Percentiles rank a stretch among this genome's conserved stretches.
Conservation (phyloP, 2,329 filamentous ascomycete genomes). For the Xylaria sp. region DNA sequence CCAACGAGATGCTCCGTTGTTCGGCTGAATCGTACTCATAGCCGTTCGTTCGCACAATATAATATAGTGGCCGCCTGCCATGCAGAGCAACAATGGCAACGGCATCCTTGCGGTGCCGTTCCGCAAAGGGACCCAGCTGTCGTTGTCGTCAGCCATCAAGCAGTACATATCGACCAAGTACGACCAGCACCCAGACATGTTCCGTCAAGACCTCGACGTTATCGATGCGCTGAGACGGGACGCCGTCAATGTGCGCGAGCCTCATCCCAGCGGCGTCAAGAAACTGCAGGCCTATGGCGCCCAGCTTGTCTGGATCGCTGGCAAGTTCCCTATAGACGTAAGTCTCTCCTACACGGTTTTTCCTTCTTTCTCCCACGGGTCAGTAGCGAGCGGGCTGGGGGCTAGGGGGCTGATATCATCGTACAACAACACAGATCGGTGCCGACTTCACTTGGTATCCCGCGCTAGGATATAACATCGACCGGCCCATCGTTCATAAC, state of each 20-base stretch:
- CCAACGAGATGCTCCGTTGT: constrained; percentile 23
- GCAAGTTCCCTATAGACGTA: constrained; percentile 96
- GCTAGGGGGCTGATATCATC: neutral
- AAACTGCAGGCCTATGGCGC: constrained; percentile 93
- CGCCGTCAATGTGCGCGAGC: constrained; percentile 88
- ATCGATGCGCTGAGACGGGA: constrained; percentile 86
- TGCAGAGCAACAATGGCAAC: constrained; percentile 62
- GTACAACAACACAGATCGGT: constrained; percentile 70
- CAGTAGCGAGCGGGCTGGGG: neutral
- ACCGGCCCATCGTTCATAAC: constrained; percentile 73
- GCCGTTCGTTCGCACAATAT: neutral
- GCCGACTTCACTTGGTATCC: constrained; percentile 98
- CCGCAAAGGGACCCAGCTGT: constrained; percentile 82
- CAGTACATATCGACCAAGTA: constrained; percentile 98
- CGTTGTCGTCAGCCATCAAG: constrained; percentile 83
- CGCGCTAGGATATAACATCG: constrained; percentile 87
- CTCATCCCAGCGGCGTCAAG: constrained; percentile 84
- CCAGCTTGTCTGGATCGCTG: constrained; percentile 90
- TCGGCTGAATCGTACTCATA: neutral
- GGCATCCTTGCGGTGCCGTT: constrained; percentile 86
- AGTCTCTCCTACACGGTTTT: constrained; percentile 38
- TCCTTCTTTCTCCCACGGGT: neutral
- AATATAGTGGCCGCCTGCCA: constrained; percentile 23
- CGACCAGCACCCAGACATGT: constrained; percentile 98
- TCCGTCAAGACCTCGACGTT: constrained; percentile 82